Base-by-base conservation (phyloP, 2,329 filamentous ascomycete genomes). In the Hortaea werneckii region DNA sequence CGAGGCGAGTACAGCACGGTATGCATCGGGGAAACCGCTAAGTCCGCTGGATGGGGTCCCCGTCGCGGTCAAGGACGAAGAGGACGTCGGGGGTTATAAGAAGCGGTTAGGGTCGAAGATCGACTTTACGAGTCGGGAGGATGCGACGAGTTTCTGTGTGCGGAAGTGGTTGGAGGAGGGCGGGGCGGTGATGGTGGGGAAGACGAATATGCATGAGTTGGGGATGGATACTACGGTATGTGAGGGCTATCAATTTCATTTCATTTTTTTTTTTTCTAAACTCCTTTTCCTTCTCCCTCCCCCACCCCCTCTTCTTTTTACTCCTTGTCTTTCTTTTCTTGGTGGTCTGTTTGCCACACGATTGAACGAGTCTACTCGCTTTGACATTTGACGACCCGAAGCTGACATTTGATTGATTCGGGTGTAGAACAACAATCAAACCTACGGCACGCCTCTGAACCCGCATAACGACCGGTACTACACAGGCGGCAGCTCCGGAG, bases 61-160 rank as follows among this genome's bases (percentile, higher is more conserved):
- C 0, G 77, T 94, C 41, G 84, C 82, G 0, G 78, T 92, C 56
- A 94, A 95, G 67, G 87, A 94, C 59, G 87, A 94, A 58, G 74
- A 82, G 11, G 74, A 83, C 52, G 70, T 88, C 29, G 73, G 78
- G 52, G 86, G 84, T 10, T 89, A 87, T 60, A 74, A 77, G 42
- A 78, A 75, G 51, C 82, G 79, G 44, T 67, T 77, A 41, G 87
- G 84, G 20, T 80, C 82, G 57, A 74, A 68, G 50, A 70, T 80
- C 40, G 73, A 83, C 52, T 74, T 77, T 47, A 75, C 70, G 1
- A 50, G 70, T 59, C 52, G 70, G 58, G 60, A 66, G 11, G 68
- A 69, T 43, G 69, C 72, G 50, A 85, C 85, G 0, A 74, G 72
- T 4, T 89, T 83, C 82, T 85, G 83, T 47, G 78, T 87, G 2